Base-by-base conservation (phyloP, 2,329 filamentous ascomycete species). In the Proliferodiscus dingleyae region DNA sequence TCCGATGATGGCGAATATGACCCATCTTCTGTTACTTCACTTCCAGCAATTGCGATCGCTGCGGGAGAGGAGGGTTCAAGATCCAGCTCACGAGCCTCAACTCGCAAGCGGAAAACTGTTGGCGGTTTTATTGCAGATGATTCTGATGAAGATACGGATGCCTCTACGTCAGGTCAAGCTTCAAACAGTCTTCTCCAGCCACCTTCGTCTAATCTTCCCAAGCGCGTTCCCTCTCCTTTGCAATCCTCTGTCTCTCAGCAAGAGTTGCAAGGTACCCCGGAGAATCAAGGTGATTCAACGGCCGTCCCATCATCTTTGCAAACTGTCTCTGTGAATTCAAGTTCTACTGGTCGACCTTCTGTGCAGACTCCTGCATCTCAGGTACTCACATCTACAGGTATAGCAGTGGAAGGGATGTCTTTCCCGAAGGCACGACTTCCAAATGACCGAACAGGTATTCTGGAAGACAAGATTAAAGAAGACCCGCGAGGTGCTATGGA, bases 401-500 rank as follows among this genome's bases (percentile, higher is more conserved):
- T 47, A 46, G 32, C 54, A 47, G 46, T 43, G 43, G 52, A 58
- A 52, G 51, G 29, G 45, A 33, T 50, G 16, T 55, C 59, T 48
- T 26, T 56, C 19, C 59, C 62, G 19, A 64, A 63, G 50, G 63
- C 61, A 32, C 60, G 63, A 28, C 57, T 65, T 39, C 62, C 63
- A 23, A 61, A 65, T 59, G 63, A 65, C 44, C 58, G 51, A 49
- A 61, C 52, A 42, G 63, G 63, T 37, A 61, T 63, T 43, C 75
- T 97, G 61, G 91, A 98, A 71, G 87, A 93, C 65, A 83, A 91
- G 62, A 85, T 97, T 65, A 84, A 85, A 64, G 87, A 96, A 61
- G 93, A 98, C 63, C 87, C 91, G 13, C 86, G 89, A 59, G 93
- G 91, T 61, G 90, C 96, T 59, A 80, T 93, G 67, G 87, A 93